These are phyloP conservation scores for Penicillium vulpinum DNA, from an alignment of 2,329 filamentous ascomycete species.

Conservation along the genomic window DNA sequence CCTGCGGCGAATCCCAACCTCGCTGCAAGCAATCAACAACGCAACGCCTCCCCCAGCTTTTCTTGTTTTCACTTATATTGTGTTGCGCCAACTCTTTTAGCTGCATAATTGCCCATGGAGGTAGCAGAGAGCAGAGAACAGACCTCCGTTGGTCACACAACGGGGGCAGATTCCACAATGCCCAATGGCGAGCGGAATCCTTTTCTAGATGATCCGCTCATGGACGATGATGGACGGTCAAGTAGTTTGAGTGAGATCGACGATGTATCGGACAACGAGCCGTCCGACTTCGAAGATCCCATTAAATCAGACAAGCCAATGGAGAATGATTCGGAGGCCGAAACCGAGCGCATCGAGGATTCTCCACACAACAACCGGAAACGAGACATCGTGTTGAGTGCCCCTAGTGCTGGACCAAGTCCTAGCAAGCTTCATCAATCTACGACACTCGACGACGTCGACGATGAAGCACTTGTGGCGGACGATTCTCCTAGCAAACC, in stretches of 20 bases:
- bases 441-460: conserved; percentile 47
- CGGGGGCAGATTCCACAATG: conserved; percentile 34
- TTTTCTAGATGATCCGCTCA: conserved; percentile 44
- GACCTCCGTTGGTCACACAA: conserved; percentile 36
- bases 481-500: conserved; percentile 45
- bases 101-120: conserved; percentile 36
- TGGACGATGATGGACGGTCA: conserved; percentile 69
- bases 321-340: conserved; percentile 77
- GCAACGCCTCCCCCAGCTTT: conserved; percentile 1
- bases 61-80: neutral
- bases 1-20: conserved; percentile 18
- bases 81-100: conserved; percentile 1
- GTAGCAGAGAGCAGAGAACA: conserved; percentile 40
- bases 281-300: conserved; percentile 53
- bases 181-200: conserved; percentile 40
- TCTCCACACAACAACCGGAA: conserved; percentile 72
- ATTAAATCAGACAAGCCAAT: conserved; percentile 55
- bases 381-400: conserved; percentile 62
- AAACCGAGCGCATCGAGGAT: conserved; percentile 88
- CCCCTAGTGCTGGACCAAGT: conserved; percentile 62
- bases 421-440: conserved; percentile 74
- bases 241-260: conserved; percentile 93
- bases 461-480: conserved; percentile 52
- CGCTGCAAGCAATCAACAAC: conserved; percentile 18
- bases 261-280: conserved; percentile 70